Base-by-base conservation (phyloP, 352 stramenopile species). In the Phytophthora foliorum region DNA sequence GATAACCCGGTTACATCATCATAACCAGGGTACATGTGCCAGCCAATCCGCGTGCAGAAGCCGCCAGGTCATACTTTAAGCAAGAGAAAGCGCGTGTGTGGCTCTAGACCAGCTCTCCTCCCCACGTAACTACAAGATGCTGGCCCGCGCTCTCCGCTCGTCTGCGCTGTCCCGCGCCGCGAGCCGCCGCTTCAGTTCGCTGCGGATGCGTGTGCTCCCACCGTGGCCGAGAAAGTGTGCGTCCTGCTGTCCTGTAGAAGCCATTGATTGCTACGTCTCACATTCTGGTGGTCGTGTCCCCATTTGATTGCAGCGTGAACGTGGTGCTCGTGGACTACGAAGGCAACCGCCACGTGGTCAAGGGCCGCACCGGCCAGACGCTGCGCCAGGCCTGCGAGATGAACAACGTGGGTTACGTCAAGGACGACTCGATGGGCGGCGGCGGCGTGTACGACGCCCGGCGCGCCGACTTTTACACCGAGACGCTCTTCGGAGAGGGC, bases 401-500 rank as follows among this genome's bases (percentile, higher is more conserved):
- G 77, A 91, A 87, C 74, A 74, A 80, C 52, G 72, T 95, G 45
- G 42, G 56, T 44, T 77, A 93, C 57, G 59, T 97, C 74, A 93
- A 96, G 74, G 88, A 96, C 80, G 90, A 97, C 77, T 93, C 90
- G 46, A 83, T 87, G 59, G 88, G 88, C 67, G 90, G 88, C 60
- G 90, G 90, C 46, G 90, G 87, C 66, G 22, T 61, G 42, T 82
- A 88, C 78, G 81, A 86, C 72, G 85, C 82, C 52, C 63, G 75
- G 51, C 90, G 88, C 57, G 51, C 76, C 50, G 82, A 92, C 59
- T 95, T 87, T 63, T 97, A 95, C 81, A 95, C 88, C 10, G 90
- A 97, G 77, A 92, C 74, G 62, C 88, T 97, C 64, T 97, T 97
- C 53, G 90, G 90, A 53, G 90, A 97, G 75, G 89, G 89, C 56